A percentile compares a stretch with the other conserved stretches of the same genome.
Conservation (phyloP, 1,284 basidiomycete species). For the Rugiboletus extremiorientalis region DNA sequence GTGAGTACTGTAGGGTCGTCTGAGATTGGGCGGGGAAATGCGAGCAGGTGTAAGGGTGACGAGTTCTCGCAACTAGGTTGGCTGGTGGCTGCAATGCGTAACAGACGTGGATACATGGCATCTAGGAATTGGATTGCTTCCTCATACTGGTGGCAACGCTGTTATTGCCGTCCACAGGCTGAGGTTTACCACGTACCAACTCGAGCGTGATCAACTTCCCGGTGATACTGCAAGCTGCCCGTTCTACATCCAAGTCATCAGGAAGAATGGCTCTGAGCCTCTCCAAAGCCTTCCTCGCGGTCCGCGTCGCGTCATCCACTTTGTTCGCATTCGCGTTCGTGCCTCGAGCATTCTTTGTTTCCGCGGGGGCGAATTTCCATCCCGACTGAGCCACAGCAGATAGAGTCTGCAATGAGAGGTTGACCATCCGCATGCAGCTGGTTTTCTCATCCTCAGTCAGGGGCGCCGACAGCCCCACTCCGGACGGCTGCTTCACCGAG, state of each 20-base stretch:
- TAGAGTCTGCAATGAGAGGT: constrained; percentile 57
- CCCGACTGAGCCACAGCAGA: constrained; percentile 53
- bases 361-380: constrained; percentile 43
- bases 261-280: constrained; percentile 46
- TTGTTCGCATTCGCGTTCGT: constrained; percentile 33
- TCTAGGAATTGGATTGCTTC: constrained; percentile 44
- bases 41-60: constrained; percentile 40
- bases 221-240: constrained; percentile 62
- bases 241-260: constrained; percentile 63
- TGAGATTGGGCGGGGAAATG: constrained; percentile 43
- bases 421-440: constrained; percentile 59
- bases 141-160: constrained; percentile 44
- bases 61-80: not conserved
- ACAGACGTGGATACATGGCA: constrained; percentile 47
- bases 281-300: constrained; percentile 41
- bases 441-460: constrained; percentile 29
- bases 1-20: constrained; percentile 45
- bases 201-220: constrained; percentile 65
- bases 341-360: constrained; percentile 21
- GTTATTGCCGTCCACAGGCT: not conserved
- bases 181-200: constrained; percentile 47
- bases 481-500: constrained; percentile 1
- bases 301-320: constrained; percentile 34
- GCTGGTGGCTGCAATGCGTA: constrained; percentile 6
- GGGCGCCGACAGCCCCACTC: not conserved